Conservation (phyloP, 192 early-diverging fungal species). For the Tieghemiomyces parasiticus region DNA sequence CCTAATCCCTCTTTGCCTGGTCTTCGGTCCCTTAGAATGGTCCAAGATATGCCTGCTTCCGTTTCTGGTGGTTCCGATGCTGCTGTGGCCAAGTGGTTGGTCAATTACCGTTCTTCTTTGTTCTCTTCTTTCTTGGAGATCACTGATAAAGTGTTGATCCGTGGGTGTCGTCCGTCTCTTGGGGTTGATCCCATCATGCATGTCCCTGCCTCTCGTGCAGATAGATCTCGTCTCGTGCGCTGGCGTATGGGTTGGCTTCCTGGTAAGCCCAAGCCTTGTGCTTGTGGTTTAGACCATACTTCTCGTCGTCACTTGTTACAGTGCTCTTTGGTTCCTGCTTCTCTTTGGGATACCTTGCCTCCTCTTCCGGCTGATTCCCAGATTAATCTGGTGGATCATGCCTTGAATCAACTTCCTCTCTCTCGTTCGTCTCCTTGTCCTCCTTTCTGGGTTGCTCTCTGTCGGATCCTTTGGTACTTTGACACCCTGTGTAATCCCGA, state of each 20-base stretch:
- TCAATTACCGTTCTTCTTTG: slow-evolving; percentile 4
- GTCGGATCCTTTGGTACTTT: slow-evolving; percentile 4
- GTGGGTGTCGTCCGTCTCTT: slow-evolving; percentile 3
- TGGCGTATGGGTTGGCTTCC: slow-evolving; percentile 3
- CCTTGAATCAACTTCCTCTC: slow-evolving; percentile 4
- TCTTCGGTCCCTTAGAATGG: slow-evolving; percentile 4
- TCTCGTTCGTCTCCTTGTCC: slow-evolving; percentile 3
- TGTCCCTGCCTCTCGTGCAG: slow-evolving; percentile 3
- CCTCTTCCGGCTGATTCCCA: slow-evolving; percentile 3
- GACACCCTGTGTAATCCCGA: slow-evolving; percentile 3
- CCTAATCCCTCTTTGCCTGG: slow-evolving; percentile 3
- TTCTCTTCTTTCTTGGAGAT: slow-evolving; percentile 4
- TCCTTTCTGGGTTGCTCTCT: slow-evolving; percentile 4
- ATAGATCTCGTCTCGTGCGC: slow-evolving; percentile 3
- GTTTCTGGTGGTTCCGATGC: slow-evolving; percentile 3
- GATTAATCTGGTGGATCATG: slow-evolving; percentile 4
- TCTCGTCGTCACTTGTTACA: slow-evolving; percentile 4
- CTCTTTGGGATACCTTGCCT: slow-evolving; percentile 4
- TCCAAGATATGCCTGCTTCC: slow-evolving; percentile 4
- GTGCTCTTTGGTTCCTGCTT: slow-evolving; percentile 4
- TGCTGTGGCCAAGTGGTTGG: slow-evolving; percentile 3
- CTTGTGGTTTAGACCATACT: slow-evolving; percentile 4
- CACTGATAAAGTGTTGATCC: slow-evolving; percentile 4
- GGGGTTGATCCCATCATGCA: slow-evolving; percentile 3
- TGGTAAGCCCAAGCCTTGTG: slow-evolving; percentile 3